phyloP scores from a whole-genome alignment of 345 rosid genomes.

The Excoecaria agallocha region DNA sequence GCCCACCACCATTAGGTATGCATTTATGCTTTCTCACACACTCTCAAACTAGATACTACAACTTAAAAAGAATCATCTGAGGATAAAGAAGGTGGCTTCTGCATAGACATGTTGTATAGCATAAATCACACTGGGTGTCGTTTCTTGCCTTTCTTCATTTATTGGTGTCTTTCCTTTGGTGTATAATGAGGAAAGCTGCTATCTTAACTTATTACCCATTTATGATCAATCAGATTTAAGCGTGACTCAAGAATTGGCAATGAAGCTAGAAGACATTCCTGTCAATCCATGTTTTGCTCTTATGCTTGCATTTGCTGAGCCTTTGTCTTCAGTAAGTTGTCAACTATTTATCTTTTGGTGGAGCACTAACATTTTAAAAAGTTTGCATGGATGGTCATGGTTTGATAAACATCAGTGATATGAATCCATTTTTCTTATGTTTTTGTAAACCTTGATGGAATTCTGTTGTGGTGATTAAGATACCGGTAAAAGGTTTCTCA shows the following conservation, averaged over 20 bases:
- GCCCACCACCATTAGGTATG: conserved; percentile 68
- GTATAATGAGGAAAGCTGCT: conserved; percentile 11
- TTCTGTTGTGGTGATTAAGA: conserved; percentile 37
- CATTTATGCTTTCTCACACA: background rate
- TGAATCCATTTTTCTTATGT: background rate
- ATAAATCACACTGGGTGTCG: conserved; percentile 19
- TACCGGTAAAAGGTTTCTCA: conserved; percentile 64
- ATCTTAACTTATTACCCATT: background rate
- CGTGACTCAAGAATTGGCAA: conserved; percentile 47
- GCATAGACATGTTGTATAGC: conserved; percentile 19
- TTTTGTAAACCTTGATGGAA: no score
- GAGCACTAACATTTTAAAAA: background rate
- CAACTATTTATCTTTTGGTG: background rate
- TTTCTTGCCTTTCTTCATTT: background rate
- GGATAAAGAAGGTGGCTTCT: no score
- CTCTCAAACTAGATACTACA: no score
- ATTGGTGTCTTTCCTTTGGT: background rate
- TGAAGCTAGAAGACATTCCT: conserved; percentile 57
- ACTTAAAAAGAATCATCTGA: no score
- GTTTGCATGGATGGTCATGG: background rate
- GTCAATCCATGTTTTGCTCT: conserved; percentile 62
- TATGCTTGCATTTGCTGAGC: conserved; percentile 73
- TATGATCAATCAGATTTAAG: conserved; percentile 50
- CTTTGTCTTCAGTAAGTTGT: conserved; percentile 59
- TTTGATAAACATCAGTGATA: background rate